Conservation (phyloP, 257 asterid genomes). For the Salvia splendens region DNA sequence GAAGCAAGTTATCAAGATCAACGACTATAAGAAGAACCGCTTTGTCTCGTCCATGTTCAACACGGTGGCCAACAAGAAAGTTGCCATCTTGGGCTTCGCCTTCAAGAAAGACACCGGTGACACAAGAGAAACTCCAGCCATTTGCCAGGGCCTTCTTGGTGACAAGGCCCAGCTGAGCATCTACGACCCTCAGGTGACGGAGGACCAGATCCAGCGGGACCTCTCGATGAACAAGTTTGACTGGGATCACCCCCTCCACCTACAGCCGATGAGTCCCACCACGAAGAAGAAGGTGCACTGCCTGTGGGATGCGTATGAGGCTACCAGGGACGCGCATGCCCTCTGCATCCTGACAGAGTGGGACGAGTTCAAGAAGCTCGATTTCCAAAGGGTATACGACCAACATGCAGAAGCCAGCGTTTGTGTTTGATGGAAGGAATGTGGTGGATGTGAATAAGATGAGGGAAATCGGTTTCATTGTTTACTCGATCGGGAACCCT, state of each 20-base stretch:
- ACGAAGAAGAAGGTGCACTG: conserved; percentile 65
- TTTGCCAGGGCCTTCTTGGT: conserved; percentile 80
- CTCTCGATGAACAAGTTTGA: conserved; percentile 75
- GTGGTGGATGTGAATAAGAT: conserved; percentile 59
- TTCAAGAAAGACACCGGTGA: conserved; percentile 78
- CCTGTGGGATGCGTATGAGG: conserved; percentile 75
- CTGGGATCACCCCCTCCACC: conserved; percentile 93
- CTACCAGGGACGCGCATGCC: conserved; percentile 76
- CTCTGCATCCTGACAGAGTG: conserved; percentile 87
- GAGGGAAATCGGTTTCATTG: conserved; percentile 83
- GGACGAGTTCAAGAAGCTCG: conserved; percentile 86
- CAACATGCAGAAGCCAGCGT: conserved; percentile 92
- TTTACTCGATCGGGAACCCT: conserved; percentile 86
- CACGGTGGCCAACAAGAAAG: conserved; percentile 71
- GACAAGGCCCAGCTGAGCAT: conserved; percentile 83
- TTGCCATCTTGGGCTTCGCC: conserved; percentile 66
- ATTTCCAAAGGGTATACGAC: conserved; percentile 70
- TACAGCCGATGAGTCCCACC: conserved; percentile 87
- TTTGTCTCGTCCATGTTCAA: conserved; percentile 73
- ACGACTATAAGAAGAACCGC: conserved; percentile 40
- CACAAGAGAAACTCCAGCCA: conserved; percentile 66
- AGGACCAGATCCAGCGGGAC: conserved; percentile 87
- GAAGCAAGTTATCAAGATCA: not conserved
- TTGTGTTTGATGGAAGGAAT: conserved; percentile 79
- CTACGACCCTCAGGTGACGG: conserved; percentile 81